A percentile compares a stretch with the other conserved stretches of the same genome.
phyloP scores from a whole-genome alignment of 2,329 filamentous ascomycete species.

The Xylariales sp. region DNA sequence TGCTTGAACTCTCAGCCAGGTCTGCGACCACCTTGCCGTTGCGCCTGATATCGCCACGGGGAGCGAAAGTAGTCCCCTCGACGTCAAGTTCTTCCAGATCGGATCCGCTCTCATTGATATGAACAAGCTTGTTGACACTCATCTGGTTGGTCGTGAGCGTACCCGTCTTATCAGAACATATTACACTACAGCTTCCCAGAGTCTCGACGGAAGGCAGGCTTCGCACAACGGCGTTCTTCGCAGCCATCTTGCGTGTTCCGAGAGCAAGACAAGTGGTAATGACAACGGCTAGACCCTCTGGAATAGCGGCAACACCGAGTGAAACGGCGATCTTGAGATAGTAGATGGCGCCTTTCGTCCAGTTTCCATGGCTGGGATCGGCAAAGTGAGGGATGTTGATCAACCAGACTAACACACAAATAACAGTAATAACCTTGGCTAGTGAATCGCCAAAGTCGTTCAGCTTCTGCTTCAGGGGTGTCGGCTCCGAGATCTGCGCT shows the following conservation, averaged over 20 bases:
- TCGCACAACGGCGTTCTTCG: slow-evolving; percentile 95
- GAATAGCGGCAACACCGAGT: slow-evolving; percentile 94
- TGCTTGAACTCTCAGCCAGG: slow-evolving; percentile 66
- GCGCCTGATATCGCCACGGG: slow-evolving; percentile 67
- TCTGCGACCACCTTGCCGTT: slow-evolving; percentile 66
- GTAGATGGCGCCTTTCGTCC: slow-evolving; percentile 97
- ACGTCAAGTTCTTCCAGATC: slow-evolving; percentile 83
- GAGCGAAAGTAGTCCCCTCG: slow-evolving; percentile 88
- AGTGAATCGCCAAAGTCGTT: slow-evolving; percentile 96
- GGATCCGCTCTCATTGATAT: slow-evolving; percentile 68
- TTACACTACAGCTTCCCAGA: slow-evolving; percentile 96
- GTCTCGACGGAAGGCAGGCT: slow-evolving; percentile 97
- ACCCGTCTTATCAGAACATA: slow-evolving; percentile 98
- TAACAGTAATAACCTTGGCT: slow-evolving; percentile 96
- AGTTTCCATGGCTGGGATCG: slow-evolving; percentile 87
- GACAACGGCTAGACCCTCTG: slow-evolving; percentile 93
- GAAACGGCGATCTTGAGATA: slow-evolving; percentile 99
- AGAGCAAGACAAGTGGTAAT: slow-evolving; percentile 98
- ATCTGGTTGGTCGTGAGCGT: slow-evolving; percentile 98
- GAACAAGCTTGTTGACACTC: slow-evolving; percentile 92
- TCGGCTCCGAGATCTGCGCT: slow-evolving; percentile 95
- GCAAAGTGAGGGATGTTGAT: slow-evolving; percentile 98
- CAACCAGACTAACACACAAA: slow-evolving; percentile 93
- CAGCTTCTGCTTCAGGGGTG: slow-evolving; percentile 95
- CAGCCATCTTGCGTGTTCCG: slow-evolving; percentile 96